phyloP scores from a whole-genome alignment of 257 asterid species.

The Leptodermis oblonga region DNA sequence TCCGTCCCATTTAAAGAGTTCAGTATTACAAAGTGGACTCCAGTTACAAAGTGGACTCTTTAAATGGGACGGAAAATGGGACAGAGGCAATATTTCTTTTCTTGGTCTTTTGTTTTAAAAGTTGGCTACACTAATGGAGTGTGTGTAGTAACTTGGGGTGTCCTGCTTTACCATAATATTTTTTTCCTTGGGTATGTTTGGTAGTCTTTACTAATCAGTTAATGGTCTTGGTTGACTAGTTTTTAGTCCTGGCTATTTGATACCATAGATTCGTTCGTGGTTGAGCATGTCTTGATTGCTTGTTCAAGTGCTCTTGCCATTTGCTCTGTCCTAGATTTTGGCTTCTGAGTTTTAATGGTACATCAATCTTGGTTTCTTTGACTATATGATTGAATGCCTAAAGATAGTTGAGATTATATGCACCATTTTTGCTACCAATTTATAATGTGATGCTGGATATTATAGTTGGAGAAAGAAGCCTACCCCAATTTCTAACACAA shows the following conservation, averaged over 20 bases:
- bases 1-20: too few species aligned
- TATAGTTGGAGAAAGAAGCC: neutral
- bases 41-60: too few species aligned
- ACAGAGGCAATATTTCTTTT: too few species aligned
- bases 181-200: neutral
- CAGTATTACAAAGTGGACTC: too few species aligned
- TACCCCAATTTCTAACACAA: neutral
- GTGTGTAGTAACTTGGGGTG: neutral
- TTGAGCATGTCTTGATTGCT: slow-evolving; percentile 1
- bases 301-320: slow-evolving; percentile 13
- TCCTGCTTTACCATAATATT: slow-evolving; percentile 3
- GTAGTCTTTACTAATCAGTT: neutral
- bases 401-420: slow-evolving; percentile 3
- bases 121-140: neutral
- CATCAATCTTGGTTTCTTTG: neutral
- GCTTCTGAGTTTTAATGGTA: slow-evolving; percentile 1
- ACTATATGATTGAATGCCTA: neutral
- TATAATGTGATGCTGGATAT: neutral
- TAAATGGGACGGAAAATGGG: too few species aligned
- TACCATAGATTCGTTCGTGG: neutral
- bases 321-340: neutral
- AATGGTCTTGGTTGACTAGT: neutral
- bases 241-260: neutral
- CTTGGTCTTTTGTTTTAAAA: neutral
- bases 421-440: neutral